These are phyloP conservation scores for Glutinoglossum americanum DNA, from an alignment of 495 filamentous ascomycete genomes.

Conservation along the genomic window DNA sequence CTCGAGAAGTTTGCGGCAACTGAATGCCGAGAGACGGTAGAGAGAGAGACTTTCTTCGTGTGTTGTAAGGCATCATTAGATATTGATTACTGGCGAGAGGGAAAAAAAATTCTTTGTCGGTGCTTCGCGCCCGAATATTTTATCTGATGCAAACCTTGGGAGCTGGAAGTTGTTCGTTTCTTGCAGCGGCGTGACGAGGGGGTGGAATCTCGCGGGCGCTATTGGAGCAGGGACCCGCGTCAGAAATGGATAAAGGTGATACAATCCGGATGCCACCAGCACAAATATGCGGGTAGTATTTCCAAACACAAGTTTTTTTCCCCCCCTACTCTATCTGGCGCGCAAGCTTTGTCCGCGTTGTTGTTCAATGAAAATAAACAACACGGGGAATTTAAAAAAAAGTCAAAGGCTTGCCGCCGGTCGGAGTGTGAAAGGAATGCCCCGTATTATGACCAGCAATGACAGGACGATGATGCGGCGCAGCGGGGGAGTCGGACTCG, in stretches of 20 bases:
- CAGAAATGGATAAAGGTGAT: not conserved
- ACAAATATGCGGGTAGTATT: not conserved
- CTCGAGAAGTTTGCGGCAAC: conserved; percentile 55
- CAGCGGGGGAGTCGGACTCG: too few species aligned
- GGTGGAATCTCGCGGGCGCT: not conserved
- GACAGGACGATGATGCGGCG: not conserved
- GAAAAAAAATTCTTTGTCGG: not conserved
- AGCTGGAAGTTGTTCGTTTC: conserved; percentile 2
- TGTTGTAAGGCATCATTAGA: conserved; percentile 83
- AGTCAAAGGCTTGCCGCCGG: not conserved
- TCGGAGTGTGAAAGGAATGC: not conserved
- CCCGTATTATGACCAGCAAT: not conserved
- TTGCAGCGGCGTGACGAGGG: not conserved
- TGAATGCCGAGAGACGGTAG: conserved; percentile 85
- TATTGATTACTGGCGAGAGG: not conserved
- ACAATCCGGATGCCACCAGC: not conserved
- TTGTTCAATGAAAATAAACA: not conserved
- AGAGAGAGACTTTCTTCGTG: conserved; percentile 88
- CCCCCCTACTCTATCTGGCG: not conserved
- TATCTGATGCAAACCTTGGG: not conserved
- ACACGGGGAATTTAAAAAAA: not conserved
- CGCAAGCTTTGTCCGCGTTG: not conserved
- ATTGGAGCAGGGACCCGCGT: not conserved
- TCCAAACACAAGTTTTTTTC: not conserved
- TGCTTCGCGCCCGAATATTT: not conserved